A percentile compares a stretch with the other conserved stretches of the same genome.
These are phyloP conservation scores for Imleria badia DNA, from an alignment of 768 basidiomycete genomes.

Conservation along the genomic window DNA sequence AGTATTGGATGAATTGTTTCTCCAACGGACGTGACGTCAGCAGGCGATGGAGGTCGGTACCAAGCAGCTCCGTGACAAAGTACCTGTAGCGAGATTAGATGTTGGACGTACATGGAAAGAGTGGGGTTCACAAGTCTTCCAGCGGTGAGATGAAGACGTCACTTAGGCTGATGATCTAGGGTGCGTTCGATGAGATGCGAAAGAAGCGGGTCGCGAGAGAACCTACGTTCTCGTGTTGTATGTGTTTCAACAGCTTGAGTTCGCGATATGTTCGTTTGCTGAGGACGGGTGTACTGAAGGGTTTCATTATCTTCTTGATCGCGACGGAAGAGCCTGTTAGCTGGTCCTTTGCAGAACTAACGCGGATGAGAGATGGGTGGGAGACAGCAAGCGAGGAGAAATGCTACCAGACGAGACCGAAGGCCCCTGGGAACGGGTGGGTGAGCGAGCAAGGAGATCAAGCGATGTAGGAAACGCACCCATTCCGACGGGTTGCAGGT, in stretches of 20 bases:
- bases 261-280: conserved; percentile 97
- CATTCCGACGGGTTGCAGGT: conserved; percentile 99
- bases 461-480: conserved; percentile 51
- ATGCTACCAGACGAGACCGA: conserved; percentile 93
- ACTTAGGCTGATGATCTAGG: conserved; percentile 93
- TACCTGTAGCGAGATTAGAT: conserved; percentile 55
- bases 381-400: background rate
- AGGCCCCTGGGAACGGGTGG: conserved; percentile 57
- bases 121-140: conserved; percentile 80
- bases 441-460: conserved; percentile 18
- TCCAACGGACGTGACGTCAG: conserved; percentile 95
- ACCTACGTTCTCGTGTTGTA: conserved; percentile 95
- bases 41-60: conserved; percentile 96
- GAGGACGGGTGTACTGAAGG: conserved; percentile 97
- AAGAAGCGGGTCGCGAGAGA: background rate
- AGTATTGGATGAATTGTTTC: conserved; percentile 99
- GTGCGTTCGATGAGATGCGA: conserved; percentile 5
- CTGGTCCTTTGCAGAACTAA: conserved; percentile 92
- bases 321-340: conserved; percentile 92
- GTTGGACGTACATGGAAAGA: background rate
- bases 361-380: conserved; percentile 10
- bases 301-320: conserved; percentile 99
- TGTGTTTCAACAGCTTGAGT: conserved; percentile 96
- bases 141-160: conserved; percentile 99
- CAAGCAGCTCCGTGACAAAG: conserved; percentile 97